Percentiles rank a stretch among this genome's conserved stretches.
Evolutionary conservation across 2,329 filamentous ascomycete species (phyloP).

Genomic region (Venturia pyrina): DNA sequence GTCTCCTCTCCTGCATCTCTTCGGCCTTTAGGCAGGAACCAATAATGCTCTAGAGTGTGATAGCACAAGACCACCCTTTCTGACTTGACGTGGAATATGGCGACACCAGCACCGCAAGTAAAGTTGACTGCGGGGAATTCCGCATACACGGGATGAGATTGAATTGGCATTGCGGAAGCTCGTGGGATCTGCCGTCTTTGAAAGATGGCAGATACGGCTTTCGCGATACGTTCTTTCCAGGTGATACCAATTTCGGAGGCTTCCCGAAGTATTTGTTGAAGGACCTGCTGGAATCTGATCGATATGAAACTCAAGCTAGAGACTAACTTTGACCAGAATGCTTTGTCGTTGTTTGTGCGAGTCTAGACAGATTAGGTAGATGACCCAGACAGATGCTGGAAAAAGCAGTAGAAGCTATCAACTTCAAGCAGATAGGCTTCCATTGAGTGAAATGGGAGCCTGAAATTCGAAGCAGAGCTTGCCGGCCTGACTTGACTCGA

Average conservation of each 20-base stretch:
- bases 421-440: neutral
- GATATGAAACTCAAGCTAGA: neutral
- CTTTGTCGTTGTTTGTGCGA: neutral
- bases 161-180: neutral
- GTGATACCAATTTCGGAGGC: neutral
- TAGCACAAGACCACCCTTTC: constrained; percentile 39
- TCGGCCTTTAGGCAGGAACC: constrained; percentile 41
- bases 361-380: neutral
- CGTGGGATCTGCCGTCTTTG: neutral
- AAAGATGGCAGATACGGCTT: neutral
- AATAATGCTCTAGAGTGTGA: constrained; percentile 31
- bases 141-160: constrained; percentile 7
- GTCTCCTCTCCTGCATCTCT: constrained; percentile 37
- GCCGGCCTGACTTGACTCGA: neutral
- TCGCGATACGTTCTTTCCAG: neutral
- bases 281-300: neutral
- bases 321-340: neutral
- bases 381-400: neutral
- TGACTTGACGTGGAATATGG: constrained; percentile 40
- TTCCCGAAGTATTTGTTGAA: neutral
- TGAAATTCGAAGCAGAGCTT: neutral
- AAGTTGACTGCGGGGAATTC: constrained; percentile 11
- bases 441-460: neutral
- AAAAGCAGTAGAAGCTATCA: neutral
- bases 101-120: constrained; percentile 31